Conservation (phyloP, 345 rosid species). For the Gossypium ekmanianum region DNA sequence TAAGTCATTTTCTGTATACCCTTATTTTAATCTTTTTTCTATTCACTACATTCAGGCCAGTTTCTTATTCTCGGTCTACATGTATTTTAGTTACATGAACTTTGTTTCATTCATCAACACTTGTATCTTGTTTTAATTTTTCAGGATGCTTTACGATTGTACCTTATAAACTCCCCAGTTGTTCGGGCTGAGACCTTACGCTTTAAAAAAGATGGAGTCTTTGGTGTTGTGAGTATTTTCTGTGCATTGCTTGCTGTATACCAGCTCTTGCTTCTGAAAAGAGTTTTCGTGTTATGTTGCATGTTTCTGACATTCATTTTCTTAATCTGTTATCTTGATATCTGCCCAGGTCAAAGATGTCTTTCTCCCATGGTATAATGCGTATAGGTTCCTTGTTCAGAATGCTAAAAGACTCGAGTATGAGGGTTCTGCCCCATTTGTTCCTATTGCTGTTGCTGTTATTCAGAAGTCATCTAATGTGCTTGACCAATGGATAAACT, state of each 20-base stretch:
- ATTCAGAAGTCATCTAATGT: constrained; percentile 75
- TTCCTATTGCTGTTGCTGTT: constrained; percentile 55
- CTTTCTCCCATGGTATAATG: constrained; percentile 99
- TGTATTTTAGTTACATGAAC: background rate
- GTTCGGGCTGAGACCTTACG: constrained; percentile 96
- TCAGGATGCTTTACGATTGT: constrained; percentile 91
- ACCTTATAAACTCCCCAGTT: constrained; percentile 95
- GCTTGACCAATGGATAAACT: constrained; percentile 97
- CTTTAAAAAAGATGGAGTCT: constrained; percentile 91
- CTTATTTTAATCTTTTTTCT: constrained; percentile 5
- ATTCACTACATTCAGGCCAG: background rate
- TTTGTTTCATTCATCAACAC: constrained; percentile 4
- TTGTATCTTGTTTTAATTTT: constrained; percentile 3
- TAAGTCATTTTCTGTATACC: constrained; percentile 33
- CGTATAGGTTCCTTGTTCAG: constrained; percentile 89
- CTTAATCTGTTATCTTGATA: constrained; percentile 13
- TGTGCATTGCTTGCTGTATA: background rate
- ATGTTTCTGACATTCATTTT: background rate
- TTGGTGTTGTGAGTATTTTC: constrained; percentile 75
- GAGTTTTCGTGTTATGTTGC: constrained; percentile 23
- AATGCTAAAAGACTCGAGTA: constrained; percentile 93
- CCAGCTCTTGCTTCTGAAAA: constrained; percentile 9
- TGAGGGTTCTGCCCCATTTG: constrained; percentile 72
- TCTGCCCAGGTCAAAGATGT: constrained; percentile 88
- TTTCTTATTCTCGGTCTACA: background rate